Base-by-base conservation (phyloP, 306 rosid species). In the Ochetophila trinervis region DNA sequence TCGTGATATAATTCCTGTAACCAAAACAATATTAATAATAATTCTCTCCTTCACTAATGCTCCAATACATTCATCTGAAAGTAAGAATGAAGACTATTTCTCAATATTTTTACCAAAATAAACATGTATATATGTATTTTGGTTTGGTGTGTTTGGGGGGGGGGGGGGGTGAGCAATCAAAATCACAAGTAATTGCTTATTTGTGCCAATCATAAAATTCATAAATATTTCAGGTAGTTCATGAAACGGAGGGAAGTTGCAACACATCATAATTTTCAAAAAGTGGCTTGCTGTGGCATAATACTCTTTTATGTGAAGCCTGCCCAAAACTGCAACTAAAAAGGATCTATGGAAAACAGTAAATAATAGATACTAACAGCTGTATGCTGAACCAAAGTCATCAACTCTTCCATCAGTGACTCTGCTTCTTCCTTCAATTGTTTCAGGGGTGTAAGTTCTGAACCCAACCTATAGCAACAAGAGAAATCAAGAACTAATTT, bases 1-100 rank as follows among this genome's bases (percentile, higher is more conserved):
- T 90, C 99, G 73, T 94, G 99, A 80, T 90, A 94, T 76, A 94
- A 79, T 75, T 94, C 99, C 99, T 94, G 87, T 35, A 76, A 37
- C 32, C 66, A 63, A 70, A 58, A 52, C 45, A 67, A 42, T 34
- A 30, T 50, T 27, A 37, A 44, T 62, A 50, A 50, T 16, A 50
- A 50, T 50, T n/a, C 19, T 6, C 3, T 17, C 61, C 55, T 48
- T 73, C 68, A 68, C 68, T 55, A 60, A 60, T 54, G 54, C 35
- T 61, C 76, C 24, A 56, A 66, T 50, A 19, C 40, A 53, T 54
- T 4, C 36, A 36, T 51, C 50, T 63, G 66, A 56, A 62, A 62
- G 47, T 55, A 6, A 15, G 53, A 49, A 18, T 49, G 15, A 18
- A 49, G 21, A 0, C 15, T 2, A 49, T 17, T 11, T 50, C 13